Evolutionary conservation across 352 stramenopile species (phyloP).

Genomic region (Elongisporangium prolatum): DNA sequence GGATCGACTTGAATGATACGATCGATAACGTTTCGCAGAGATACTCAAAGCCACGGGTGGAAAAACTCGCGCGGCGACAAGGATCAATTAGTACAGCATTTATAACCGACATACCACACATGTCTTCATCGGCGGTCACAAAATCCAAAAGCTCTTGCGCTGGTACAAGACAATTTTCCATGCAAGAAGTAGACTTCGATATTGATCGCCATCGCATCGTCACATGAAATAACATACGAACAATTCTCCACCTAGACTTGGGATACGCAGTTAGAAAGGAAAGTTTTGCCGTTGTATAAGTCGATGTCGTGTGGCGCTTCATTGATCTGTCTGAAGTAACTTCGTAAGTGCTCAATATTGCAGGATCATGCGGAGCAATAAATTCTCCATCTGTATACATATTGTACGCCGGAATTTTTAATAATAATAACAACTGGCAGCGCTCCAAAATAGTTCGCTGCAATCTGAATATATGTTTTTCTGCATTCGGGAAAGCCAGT

Average conservation of each 20-base stretch:
- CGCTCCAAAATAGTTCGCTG: conserved; percentile 33
- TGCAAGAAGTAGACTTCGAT: neutral
- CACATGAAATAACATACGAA: conserved; percentile 37
- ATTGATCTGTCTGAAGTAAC: conserved; percentile 8
- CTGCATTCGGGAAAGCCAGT: conserved; percentile 7
- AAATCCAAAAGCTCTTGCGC: conserved; percentile 24
- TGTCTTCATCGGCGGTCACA: conserved; percentile 21
- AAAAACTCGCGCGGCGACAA: conserved; percentile 38
- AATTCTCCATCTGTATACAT: conserved; percentile 31
- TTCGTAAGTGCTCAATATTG: conserved; percentile 12
- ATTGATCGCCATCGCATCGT: conserved; percentile 33
- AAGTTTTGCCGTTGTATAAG: conserved; percentile 21
- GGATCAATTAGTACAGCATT: conserved; percentile 35
- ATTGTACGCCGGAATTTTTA: conserved; percentile 24
- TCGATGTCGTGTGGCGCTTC: conserved; percentile 21
- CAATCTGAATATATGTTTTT: neutral
- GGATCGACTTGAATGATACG: conserved; percentile 38
- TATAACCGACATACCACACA: conserved; percentile 20
- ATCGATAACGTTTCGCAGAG: conserved; percentile 40
- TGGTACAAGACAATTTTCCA: neutral
- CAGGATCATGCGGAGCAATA: conserved; percentile 26
- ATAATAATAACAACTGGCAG: conserved; percentile 33
- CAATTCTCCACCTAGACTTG: conserved; percentile 36
- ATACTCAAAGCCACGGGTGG: conserved; percentile 32
- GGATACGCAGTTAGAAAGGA: conserved; percentile 38